Base-by-base conservation (phyloP, 2,329 filamentous ascomycete genomes). In the Colletotrichum tanaceti region DNA sequence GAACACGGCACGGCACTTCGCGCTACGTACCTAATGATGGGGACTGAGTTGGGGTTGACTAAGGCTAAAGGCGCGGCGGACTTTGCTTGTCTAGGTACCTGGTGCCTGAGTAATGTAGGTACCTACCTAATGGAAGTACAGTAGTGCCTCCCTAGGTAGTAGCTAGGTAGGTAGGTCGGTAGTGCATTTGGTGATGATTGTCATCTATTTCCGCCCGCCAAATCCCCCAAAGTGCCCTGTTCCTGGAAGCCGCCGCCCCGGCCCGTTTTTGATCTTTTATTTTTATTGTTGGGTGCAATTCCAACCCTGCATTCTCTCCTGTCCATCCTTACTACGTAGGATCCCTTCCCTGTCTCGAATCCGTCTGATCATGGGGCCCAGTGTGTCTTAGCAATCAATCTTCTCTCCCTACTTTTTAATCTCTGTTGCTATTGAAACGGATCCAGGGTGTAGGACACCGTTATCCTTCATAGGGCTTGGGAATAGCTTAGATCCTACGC, bases 151-250 rank as follows among this genome's bases (percentile, higher is more conserved):
- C n/a, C n/a, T n/a, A n/a, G n/a, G n/a, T 10, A 32, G 28, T 28
- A 28, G 6, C 28, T 32, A 32, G 9, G 32, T 32, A 32, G 28
- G 28, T 32, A 3, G 32, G 32, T 35, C 9, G 32, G 9, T 9
- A 35, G 32, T 28, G 28, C 10, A 10, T 35, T 35, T 35, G 32
- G 32, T 66, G 62, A 43, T 65, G 66, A 66, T 60, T 57, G 46
- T 69, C 57, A 66, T 69, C 66, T 69, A 69, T 66, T 66, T 69
- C 66, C 66, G 61, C 50, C 66, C 43, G 55, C 35, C 38, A 39
- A 55, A 58, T 65, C 59, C 57, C 62, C 62, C 49, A 66, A 35
- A 47, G 50, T 57, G 62, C 62, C 66, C 66, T 69, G 66, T 69
- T 69, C 66, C 66, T 69, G 57, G 66, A 61, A 61, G 61, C 63